phyloP scores from a whole-genome alignment of 306 rosid species.

The Dryas alaskensis region DNA sequence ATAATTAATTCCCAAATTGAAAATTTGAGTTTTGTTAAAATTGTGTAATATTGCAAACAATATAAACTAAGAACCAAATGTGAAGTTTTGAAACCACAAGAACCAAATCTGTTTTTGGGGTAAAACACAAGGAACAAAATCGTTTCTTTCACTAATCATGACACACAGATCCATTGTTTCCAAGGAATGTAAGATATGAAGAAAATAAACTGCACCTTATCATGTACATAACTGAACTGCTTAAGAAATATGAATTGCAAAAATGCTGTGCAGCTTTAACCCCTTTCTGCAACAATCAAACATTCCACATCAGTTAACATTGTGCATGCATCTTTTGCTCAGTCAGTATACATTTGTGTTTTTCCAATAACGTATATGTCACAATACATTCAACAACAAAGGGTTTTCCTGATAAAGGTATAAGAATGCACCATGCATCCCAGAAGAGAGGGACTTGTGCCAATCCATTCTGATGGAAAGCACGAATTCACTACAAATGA shows the following conservation, averaged over 20 bases:
- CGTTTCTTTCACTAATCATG: background rate
- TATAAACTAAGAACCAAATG: no score
- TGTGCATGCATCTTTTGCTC: background rate
- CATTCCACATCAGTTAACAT: conserved; percentile 17
- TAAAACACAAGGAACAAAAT: no score
- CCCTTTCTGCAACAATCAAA: conserved; percentile 66
- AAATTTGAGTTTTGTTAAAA: no score
- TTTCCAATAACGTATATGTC: background rate
- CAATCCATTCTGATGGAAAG: background rate
- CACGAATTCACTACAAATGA: background rate
- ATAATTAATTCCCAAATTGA: no score
- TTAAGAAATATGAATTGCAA: conserved; percentile 74
- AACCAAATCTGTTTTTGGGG: no score
- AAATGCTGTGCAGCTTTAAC: conserved; percentile 71
- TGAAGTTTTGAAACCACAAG: no score
- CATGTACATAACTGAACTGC: conserved; percentile 89
- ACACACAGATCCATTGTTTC: background rate
- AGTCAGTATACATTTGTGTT: background rate
- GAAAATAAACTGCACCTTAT: conserved; percentile 55
- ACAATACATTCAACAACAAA: background rate
- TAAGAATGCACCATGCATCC: background rate
- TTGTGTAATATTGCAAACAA: no score
- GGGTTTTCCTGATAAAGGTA: background rate
- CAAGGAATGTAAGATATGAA: background rate
- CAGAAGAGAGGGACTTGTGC: no score